These are phyloP conservation scores for Potentilla sterilis DNA, from an alignment of 306 rosid genomes.

Conservation along the genomic window DNA sequence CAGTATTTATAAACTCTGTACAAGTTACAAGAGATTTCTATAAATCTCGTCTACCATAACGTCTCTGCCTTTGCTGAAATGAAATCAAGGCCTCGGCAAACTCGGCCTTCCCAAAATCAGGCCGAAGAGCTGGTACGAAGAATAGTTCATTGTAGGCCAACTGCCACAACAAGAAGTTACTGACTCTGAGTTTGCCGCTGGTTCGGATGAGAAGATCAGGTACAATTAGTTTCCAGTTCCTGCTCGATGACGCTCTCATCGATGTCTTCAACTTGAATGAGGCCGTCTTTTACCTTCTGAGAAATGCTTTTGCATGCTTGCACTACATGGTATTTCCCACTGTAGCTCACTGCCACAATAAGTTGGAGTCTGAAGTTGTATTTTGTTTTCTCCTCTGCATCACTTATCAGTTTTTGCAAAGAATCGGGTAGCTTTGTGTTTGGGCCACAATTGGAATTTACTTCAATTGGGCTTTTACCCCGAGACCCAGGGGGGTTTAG, in stretches of 20 bases:
- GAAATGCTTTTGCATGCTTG: slow-evolving; percentile 72
- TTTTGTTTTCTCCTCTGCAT: slow-evolving; percentile 49
- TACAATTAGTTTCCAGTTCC: slow-evolving; percentile 76
- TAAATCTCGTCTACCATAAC: slow-evolving; percentile 49
- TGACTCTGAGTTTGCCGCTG: slow-evolving; percentile 77
- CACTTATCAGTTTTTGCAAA: slow-evolving; percentile 31
- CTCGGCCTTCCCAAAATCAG: slow-evolving; percentile 65
- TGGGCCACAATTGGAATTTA: too few species aligned
- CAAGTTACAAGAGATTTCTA: not conserved
- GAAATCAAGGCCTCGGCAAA: slow-evolving; percentile 64
- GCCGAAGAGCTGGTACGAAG: slow-evolving; percentile 57
- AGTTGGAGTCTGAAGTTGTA: slow-evolving; percentile 47
- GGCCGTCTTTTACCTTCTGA: slow-evolving; percentile 48
- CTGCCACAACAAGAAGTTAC: slow-evolving; percentile 86
- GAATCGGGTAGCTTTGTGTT: slow-evolving; percentile 47
- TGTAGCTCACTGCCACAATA: slow-evolving; percentile 62
- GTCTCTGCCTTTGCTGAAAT: slow-evolving; percentile 67
- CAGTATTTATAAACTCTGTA: not conserved
- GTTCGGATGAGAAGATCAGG: slow-evolving; percentile 77
- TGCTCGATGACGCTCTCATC: slow-evolving; percentile 52
- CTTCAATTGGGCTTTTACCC: too few species aligned
- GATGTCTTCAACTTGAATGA: slow-evolving; percentile 46
- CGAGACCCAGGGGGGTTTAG: too few species aligned
- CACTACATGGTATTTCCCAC: slow-evolving; percentile 77
- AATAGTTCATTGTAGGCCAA: slow-evolving; percentile 73